phyloP scores from a whole-genome alignment of 2,329 filamentous ascomycete species.

The Ophiocordyceps camponoti-leonardi region DNA sequence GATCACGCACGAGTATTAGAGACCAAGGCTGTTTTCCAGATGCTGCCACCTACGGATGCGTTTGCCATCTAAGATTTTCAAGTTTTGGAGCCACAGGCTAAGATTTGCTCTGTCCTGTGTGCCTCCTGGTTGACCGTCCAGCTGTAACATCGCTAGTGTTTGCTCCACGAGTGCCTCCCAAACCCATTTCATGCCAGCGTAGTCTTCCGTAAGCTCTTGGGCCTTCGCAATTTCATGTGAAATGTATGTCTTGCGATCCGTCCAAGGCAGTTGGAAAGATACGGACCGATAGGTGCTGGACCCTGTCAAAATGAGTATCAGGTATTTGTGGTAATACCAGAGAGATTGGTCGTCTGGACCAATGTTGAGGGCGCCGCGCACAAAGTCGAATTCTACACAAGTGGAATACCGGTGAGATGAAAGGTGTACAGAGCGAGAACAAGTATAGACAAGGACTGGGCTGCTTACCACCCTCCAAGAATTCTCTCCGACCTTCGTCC shows the following conservation, averaged over 20 bases:
- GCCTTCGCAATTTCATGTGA: conserved; percentile 58
- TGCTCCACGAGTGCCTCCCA: conserved; percentile 76
- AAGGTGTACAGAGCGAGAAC: neutral
- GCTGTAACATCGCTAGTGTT: conserved; percentile 37
- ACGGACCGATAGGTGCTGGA: conserved; percentile 37
- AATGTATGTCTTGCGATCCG: conserved; percentile 50
- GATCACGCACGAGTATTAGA: too few relatives aligned
- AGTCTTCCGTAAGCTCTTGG: conserved; percentile 45
- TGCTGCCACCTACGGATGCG: conserved; percentile 53
- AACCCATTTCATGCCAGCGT: conserved; percentile 55
- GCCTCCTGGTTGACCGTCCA: conserved; percentile 27
- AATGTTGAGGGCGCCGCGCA: conserved; percentile 66
- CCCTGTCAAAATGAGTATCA: conserved; percentile 52
- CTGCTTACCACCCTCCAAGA: conserved; percentile 47
- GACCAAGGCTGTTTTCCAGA: too few relatives aligned
- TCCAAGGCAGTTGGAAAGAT: conserved; percentile 40
- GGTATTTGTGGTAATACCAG: conserved; percentile 91
- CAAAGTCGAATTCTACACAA: conserved; percentile 47
- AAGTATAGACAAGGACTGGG: conserved; percentile 12
- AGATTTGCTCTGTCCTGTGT: conserved; percentile 27
- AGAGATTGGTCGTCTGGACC: conserved; percentile 89
- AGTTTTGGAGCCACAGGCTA: conserved; percentile 40
- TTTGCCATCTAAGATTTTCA: conserved; percentile 57
- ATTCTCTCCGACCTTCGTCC: conserved; percentile 41
- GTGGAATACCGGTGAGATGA: conserved; percentile 6